Conservation (phyloP, 2,329 filamentous ascomycete species). For the Beauveria brongniartii region DNA sequence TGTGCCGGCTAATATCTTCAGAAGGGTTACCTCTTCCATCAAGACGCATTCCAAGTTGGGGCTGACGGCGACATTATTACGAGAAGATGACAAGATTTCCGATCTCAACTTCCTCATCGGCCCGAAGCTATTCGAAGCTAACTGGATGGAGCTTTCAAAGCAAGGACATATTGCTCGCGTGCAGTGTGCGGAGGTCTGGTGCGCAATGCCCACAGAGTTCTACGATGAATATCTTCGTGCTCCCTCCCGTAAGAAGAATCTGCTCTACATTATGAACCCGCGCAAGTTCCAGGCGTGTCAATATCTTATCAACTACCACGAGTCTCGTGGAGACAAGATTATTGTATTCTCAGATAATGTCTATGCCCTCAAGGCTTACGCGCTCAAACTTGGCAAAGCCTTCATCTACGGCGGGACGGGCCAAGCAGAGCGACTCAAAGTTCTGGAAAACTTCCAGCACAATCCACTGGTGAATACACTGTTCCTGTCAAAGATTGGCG, state of each 20-base stretch:
- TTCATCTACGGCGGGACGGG: constrained; percentile 88
- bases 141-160: constrained; percentile 98
- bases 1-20: constrained; percentile 91
- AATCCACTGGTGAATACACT: constrained; percentile 86
- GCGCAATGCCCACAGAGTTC: constrained; percentile 97
- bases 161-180: constrained; percentile 96
- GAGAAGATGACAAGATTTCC: constrained; percentile 97
- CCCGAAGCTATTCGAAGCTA: constrained; percentile 94
- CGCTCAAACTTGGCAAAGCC: constrained; percentile 72
- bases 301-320: constrained; percentile 97
- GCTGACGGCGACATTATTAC: constrained; percentile 82
- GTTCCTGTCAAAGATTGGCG: constrained; percentile 94
- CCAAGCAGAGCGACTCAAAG: constrained; percentile 75
- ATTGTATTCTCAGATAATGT: constrained; percentile 98
- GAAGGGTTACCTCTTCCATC: constrained; percentile 86
- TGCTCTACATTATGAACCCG: constrained; percentile 94
- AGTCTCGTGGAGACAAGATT: constrained; percentile 89
- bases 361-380: constrained; percentile 81
- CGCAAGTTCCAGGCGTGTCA: constrained; percentile 95
- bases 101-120: constrained; percentile 97
- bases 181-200: constrained; percentile 98
- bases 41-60: constrained; percentile 94
- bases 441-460: constrained; percentile 91
- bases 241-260: constrained; percentile 39
- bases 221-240: constrained; percentile 86